A percentile compares a stretch with the other conserved stretches of the same genome.
Conservation (phyloP, 106 monocot species). For the Dendrobium nobile region DNA sequence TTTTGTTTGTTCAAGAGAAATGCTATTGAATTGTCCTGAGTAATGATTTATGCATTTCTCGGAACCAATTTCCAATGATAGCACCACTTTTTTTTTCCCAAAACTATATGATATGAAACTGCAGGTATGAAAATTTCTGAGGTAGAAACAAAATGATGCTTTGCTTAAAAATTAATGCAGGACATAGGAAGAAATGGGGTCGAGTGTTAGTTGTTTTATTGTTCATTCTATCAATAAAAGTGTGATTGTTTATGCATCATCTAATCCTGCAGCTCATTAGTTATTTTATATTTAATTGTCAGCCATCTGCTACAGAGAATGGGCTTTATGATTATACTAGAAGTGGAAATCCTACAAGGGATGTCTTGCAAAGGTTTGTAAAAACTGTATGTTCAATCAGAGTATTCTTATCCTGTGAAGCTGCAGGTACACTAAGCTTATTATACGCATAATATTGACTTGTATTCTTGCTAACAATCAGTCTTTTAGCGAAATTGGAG, state of each 20-base stretch:
- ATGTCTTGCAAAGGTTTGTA: conserved; percentile 84
- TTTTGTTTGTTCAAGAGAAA: neutral
- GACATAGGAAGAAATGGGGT: neutral
- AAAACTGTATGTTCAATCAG: neutral
- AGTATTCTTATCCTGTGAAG: neutral
- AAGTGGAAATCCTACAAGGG: conserved; percentile 97
- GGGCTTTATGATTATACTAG: conserved; percentile 97
- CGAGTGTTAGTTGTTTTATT: neutral
- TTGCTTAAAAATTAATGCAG: neutral
- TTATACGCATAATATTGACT: neutral
- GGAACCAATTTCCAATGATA: neutral
- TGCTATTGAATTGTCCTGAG: neutral
- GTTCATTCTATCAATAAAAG: neutral
- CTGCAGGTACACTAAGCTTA: neutral
- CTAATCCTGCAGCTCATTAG: neutral
- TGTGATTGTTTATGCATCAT: neutral
- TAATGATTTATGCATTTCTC: neutral
- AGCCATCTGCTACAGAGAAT: conserved; percentile 91
- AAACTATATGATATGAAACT: neutral
- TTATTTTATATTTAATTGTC: conserved; percentile 9
- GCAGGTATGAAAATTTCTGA: neutral
- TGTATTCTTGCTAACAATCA: conserved; percentile 14
- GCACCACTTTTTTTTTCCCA: neutral
- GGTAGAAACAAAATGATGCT: neutral
- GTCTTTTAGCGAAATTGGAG: conserved; percentile 93